These are phyloP conservation scores for Astrothelium macrocarpum DNA, from an alignment of 495 filamentous ascomycete species.

Conservation along the genomic window DNA sequence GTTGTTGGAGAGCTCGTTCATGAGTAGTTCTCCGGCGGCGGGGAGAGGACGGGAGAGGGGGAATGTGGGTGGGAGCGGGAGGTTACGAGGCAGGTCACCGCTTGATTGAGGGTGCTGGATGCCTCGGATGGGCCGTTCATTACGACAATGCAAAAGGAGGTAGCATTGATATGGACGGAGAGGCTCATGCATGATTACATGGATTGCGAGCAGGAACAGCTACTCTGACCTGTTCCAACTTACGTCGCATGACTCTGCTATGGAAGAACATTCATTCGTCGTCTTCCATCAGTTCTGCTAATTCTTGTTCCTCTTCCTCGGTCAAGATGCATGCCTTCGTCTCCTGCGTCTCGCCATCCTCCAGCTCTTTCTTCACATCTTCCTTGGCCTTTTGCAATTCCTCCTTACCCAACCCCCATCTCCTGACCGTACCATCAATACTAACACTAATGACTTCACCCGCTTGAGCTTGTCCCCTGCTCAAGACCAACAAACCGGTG, in stretches of 20 bases:
- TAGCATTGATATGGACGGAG: background rate
- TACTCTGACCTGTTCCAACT: background rate
- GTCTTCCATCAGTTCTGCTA: constrained; percentile 81
- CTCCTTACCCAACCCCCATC: constrained; percentile 59
- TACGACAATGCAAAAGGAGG: background rate
- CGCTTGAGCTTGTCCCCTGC: constrained; percentile 22
- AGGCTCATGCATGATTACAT: background rate
- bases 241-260: background rate
- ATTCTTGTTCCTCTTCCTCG: constrained; percentile 73
- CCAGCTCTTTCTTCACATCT: constrained; percentile 42
- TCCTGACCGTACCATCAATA: constrained; percentile 80
- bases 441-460: constrained; percentile 62
- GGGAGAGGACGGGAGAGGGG: constrained; percentile 1
- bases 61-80: background rate
- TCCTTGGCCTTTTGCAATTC: constrained; percentile 46
- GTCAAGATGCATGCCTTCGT: constrained; percentile 49
- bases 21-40: constrained; percentile 17
- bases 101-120: background rate
- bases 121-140: background rate
- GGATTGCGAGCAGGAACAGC: background rate
- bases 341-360: constrained; percentile 34
- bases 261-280: constrained; percentile 36
- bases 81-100: background rate
- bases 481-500: constrained; percentile 55
- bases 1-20: constrained; percentile 22